phyloP scores from a whole-genome alignment of 2,329 filamentous ascomycete genomes.

The Talaromyces sp. region DNA sequence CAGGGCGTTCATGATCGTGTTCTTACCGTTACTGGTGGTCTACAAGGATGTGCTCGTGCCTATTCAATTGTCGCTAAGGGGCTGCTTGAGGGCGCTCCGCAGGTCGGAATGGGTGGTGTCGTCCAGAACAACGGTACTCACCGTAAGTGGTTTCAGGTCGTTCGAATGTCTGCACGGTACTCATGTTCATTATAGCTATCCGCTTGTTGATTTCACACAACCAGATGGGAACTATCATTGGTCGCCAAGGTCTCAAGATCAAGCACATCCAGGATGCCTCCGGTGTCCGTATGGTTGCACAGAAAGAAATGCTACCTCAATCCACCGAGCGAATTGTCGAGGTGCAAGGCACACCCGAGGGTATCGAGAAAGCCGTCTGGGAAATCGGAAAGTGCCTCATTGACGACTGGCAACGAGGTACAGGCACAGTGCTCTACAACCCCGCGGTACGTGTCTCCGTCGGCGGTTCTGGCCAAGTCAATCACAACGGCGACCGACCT shows the following conservation, averaged over 20 bases:
- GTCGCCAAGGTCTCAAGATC: constrained; percentile 93
- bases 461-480: constrained; percentile 52
- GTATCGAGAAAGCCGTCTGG: constrained; percentile 94
- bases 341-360: constrained; percentile 88
- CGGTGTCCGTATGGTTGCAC: constrained; percentile 96
- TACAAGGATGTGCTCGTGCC: constrained; percentile 83
- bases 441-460: constrained; percentile 83
- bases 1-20: constrained; percentile 96
- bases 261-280: constrained; percentile 98
- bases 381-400: constrained; percentile 98
- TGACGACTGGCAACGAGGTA: constrained; percentile 95
- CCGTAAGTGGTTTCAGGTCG: constrained; percentile 59
- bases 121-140: constrained; percentile 86
- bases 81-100: constrained; percentile 85
- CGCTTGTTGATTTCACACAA: constrained; percentile 99
- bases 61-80: constrained; percentile 91
- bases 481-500: constrained; percentile 44
- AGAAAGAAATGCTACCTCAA: constrained; percentile 99
- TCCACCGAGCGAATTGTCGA: constrained; percentile 98
- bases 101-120: constrained; percentile 93
- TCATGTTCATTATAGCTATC: constrained; percentile 55
- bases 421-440: constrained; percentile 96
- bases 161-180: background rate
- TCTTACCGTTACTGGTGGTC: constrained; percentile 85
- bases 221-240: constrained; percentile 99